Percentiles rank a stretch among this genome's conserved stretches.
These are phyloP conservation scores for Ottelia alismoides DNA, from an alignment of 106 monocot species.

Conservation along the genomic window DNA sequence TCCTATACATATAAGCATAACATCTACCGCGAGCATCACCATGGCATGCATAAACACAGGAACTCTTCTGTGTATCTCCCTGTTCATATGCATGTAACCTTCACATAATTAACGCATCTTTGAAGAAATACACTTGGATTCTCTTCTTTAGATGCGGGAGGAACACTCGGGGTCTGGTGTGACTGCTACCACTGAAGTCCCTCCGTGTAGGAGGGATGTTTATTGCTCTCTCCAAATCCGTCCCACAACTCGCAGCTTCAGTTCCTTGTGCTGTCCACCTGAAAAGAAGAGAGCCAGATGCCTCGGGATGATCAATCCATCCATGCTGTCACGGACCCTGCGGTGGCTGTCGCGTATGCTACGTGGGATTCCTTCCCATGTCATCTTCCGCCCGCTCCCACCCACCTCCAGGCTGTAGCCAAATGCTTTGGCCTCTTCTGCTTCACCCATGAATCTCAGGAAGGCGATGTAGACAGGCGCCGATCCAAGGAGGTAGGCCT, in stretches of 20 bases:
- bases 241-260: not conserved
- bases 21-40: too few species aligned
- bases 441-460: constrained; percentile 2
- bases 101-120: too few species aligned
- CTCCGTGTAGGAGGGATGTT: too few species aligned
- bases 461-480: not conserved
- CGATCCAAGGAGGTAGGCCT: not conserved
- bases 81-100: too few species aligned
- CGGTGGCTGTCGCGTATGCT: constrained; percentile 1
- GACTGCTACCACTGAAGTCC: too few species aligned
- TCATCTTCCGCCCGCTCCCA: not conserved
- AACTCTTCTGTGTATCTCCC: too few species aligned
- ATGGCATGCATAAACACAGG: too few species aligned
- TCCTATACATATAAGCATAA: too few species aligned
- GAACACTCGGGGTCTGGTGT: too few species aligned
- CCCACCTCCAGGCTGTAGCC: constrained; percentile 3
- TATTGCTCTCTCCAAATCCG: constrained; percentile 1
- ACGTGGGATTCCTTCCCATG: not conserved
- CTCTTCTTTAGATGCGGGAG: too few species aligned
- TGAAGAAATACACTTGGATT: too few species aligned
- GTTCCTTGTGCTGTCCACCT: not conserved
- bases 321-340: not conserved
- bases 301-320: constrained; percentile 1
- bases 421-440: not conserved
- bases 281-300: not conserved